These are phyloP conservation scores for Amphibolis antarctica DNA, from an alignment of 106 monocot genomes.

Conservation along the genomic window DNA sequence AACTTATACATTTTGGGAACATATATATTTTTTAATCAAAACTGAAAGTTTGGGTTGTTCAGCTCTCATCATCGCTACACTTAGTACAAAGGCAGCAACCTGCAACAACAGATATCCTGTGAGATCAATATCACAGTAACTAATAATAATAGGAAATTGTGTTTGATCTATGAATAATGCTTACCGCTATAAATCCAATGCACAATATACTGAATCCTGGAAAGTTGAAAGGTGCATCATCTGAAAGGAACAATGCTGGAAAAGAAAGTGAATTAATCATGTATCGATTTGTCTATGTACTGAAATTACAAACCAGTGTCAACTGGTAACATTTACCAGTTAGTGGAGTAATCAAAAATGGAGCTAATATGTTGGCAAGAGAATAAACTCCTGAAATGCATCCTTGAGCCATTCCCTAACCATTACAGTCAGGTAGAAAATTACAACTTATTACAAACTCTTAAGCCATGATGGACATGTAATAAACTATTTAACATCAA, in stretches of 20 bases:
- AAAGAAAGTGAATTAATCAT: not conserved
- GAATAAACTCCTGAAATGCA: conserved; percentile 79
- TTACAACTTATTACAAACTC: not conserved
- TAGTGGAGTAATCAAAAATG: conserved; percentile 65
- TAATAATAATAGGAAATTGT: not conserved
- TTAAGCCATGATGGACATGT: not conserved
- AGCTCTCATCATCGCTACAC: conserved; percentile 20
- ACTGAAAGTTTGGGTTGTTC: conserved; percentile 6
- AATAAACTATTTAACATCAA: not conserved
- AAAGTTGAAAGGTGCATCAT: conserved; percentile 73
- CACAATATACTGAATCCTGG: conserved; percentile 93
- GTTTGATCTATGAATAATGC: not conserved
- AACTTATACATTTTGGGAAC: not conserved
- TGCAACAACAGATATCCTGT: conserved; percentile 10
- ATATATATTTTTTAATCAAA: conserved; percentile 4
- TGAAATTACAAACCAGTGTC: no score
- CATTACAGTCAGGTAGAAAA: not conserved
- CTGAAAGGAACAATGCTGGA: conserved; percentile 78
- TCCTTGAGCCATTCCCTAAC: conserved; percentile 96
- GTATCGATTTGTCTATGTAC: not conserved
- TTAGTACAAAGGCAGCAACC: conserved; percentile 21
- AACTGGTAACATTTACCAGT: conserved; percentile 9
- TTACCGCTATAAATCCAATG: conserved; percentile 59
- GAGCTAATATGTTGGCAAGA: conserved; percentile 76
- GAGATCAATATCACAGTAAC: not conserved